Conservation (phyloP, 75 land plant genomes). For the Picea sitchensis region DNA sequence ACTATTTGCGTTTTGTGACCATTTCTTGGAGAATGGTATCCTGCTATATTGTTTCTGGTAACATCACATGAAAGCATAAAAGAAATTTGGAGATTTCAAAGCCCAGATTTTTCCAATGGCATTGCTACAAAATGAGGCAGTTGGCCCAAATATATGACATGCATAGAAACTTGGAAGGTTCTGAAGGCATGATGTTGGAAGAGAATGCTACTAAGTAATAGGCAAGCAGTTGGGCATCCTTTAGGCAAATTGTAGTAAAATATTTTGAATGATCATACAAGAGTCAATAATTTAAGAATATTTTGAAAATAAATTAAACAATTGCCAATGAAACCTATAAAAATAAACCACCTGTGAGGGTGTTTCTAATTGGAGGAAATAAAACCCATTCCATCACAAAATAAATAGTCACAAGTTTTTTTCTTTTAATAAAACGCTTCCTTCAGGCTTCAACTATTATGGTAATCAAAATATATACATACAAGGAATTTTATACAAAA, state of each 20-base stretch:
- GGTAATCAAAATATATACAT: too few species aligned
- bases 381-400: neutral
- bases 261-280: neutral
- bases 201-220: neutral
- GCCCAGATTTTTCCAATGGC: neutral
- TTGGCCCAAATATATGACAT: neutral
- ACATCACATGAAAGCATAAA: too few species aligned
- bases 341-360: neutral
- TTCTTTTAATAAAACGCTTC: too few species aligned
- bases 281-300: too few species aligned
- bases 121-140: neutral
- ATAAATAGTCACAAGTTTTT: neutral
- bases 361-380: neutral
- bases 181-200: neutral
- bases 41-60: too few species aligned
- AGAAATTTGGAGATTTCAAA: neutral
- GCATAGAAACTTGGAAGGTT: neutral
- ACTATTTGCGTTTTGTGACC: too few species aligned
- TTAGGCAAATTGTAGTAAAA: neutral
- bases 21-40: too few species aligned
- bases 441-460: too few species aligned
- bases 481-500: too few species aligned
- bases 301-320: neutral
- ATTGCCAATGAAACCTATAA: neutral
- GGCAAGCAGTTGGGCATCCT: neutral